phyloP scores from a whole-genome alignment of 2,329 filamentous ascomycete species.

The Diaporthe destruens region DNA sequence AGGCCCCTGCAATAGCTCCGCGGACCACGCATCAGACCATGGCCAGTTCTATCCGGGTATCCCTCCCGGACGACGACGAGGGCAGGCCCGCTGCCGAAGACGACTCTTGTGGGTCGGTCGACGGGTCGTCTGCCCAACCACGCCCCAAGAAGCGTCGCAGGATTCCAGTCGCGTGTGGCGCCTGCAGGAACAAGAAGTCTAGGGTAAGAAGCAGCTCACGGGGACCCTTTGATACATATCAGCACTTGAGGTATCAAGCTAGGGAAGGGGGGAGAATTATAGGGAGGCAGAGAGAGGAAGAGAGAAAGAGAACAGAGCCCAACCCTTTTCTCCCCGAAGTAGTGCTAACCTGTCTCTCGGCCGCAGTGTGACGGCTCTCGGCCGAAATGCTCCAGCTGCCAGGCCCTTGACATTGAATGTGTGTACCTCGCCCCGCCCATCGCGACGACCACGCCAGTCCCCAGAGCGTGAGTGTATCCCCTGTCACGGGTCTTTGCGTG shows the following conservation, averaged over 20 bases:
- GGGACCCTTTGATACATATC: background rate
- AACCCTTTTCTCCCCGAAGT: background rate
- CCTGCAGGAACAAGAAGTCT: conserved; percentile 41
- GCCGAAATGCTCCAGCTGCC: conserved; percentile 40
- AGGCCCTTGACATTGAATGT: conserved; percentile 39
- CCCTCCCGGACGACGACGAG: conserved; percentile 32
- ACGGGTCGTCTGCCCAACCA: conserved; percentile 10
- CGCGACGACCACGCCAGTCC: conserved; percentile 39
- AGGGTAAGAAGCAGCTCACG: conserved; percentile 24
- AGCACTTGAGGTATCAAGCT: background rate
- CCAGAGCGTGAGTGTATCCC: conserved; percentile 35
- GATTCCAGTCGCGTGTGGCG: conserved; percentile 40
- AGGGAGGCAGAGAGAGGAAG: no score
- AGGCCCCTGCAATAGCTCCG: conserved; percentile 21
- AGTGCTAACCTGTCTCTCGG: conserved; percentile 19
- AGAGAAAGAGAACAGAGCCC: background rate
- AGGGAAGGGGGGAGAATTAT: background rate
- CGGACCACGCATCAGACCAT: conserved; percentile 29
- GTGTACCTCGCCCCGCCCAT: conserved; percentile 40
- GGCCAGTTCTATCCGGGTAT: conserved; percentile 39
- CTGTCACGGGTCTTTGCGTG: no score
- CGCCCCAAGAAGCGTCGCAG: conserved; percentile 41
- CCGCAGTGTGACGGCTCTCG: conserved; percentile 41
- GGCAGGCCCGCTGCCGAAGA: conserved; percentile 26
- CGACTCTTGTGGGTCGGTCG: conserved; percentile 1